Evolutionary conservation across 768 basidiomycete species (phyloP).

Genomic region (Tylopilus plumbeoviolaceoides): DNA sequence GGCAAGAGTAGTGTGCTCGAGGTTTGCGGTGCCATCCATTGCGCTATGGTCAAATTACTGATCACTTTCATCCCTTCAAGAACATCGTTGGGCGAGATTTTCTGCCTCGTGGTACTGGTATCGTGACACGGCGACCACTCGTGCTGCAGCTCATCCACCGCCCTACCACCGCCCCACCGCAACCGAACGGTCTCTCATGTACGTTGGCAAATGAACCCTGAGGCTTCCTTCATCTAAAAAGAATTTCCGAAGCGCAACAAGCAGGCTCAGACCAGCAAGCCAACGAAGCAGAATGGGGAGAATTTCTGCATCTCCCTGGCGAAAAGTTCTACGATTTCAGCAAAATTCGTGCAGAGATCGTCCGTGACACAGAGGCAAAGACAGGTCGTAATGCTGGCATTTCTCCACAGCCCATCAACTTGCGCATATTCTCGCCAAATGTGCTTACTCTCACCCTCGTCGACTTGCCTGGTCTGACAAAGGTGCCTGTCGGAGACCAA

Average conservation of each 20-base stretch:
- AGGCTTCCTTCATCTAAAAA: neutral
- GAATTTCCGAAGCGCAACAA: conserved; percentile 24
- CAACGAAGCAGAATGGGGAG: conserved; percentile 97
- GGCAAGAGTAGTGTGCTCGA: conserved; percentile 92
- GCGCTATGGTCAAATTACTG: neutral
- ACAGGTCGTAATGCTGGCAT: conserved; percentile 98
- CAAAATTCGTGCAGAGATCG: conserved; percentile 95
- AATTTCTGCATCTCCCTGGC: conserved; percentile 93
- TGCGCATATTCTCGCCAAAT: conserved; percentile 95
- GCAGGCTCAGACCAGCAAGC: conserved; percentile 63
- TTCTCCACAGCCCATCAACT: conserved; percentile 94
- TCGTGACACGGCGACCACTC: conserved; percentile 94
- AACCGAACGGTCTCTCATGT: conserved; percentile 43
- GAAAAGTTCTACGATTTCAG: conserved; percentile 98
- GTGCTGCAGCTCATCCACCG: conserved; percentile 95
- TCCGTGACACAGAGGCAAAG: conserved; percentile 96
- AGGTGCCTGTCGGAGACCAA: conserved; percentile 94
- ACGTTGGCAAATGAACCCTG: conserved; percentile 20
- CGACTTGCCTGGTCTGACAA: conserved; percentile 94
- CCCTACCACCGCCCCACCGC: conserved; percentile 47
- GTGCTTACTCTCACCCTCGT: conserved; percentile 96
- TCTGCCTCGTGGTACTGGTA: conserved; percentile 97
- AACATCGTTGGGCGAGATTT: conserved; percentile 99
- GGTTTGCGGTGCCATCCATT: conserved; percentile 40
- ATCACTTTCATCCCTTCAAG: conserved; percentile 36